Evolutionary conservation across 2,329 filamentous ascomycete species (phyloP).

Genomic region (Sodiomyces alkalinus): DNA sequence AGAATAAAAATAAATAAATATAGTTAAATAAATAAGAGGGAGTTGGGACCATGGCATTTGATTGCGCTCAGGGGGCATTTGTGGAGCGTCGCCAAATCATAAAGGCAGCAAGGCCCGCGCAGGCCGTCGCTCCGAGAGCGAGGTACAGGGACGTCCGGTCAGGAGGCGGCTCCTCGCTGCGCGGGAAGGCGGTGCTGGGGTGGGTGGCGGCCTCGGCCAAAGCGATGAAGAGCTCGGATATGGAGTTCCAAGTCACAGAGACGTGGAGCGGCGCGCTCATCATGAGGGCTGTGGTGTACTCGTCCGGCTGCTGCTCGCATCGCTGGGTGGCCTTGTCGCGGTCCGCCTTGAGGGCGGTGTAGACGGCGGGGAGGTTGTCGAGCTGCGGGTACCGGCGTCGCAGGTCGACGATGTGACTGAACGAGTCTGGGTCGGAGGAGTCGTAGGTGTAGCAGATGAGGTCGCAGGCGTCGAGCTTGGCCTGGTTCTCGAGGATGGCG

Average conservation of each 20-base stretch:
- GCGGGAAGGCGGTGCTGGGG: conserved; percentile 77
- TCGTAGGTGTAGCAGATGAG: conserved; percentile 93
- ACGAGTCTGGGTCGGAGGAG: conserved; percentile 91
- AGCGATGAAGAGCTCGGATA: conserved; percentile 83
- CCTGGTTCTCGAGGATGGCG: conserved; percentile 81
- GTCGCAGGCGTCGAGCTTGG: conserved; percentile 84
- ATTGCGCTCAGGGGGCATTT: conserved; percentile 20
- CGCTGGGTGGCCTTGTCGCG: conserved; percentile 94
- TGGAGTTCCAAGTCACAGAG: conserved; percentile 85
- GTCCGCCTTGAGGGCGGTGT: conserved; percentile 88
- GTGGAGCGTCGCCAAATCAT: conserved; percentile 50
- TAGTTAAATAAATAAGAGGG: too few relatives aligned
- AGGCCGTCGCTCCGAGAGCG: conserved; percentile 58
- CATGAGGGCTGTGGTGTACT: conserved; percentile 70
- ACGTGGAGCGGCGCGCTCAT: conserved; percentile 91
- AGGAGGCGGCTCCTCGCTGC: conserved; percentile 69
- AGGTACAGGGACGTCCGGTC: conserved; percentile 80
- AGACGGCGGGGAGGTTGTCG: conserved; percentile 80
- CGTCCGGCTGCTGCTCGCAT: conserved; percentile 78
- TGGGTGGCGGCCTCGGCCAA: conserved; percentile 86
- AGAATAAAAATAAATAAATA: too few relatives aligned
- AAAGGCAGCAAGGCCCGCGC: conserved; percentile 45
- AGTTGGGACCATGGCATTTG: not conserved
- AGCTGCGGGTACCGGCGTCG: conserved; percentile 68
- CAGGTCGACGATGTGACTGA: conserved; percentile 75